Evolutionary conservation across 768 basidiomycete species (phyloP), one percentile per base, ranked within the genome.

Genomic region (Lactifluus volemus): DNA sequence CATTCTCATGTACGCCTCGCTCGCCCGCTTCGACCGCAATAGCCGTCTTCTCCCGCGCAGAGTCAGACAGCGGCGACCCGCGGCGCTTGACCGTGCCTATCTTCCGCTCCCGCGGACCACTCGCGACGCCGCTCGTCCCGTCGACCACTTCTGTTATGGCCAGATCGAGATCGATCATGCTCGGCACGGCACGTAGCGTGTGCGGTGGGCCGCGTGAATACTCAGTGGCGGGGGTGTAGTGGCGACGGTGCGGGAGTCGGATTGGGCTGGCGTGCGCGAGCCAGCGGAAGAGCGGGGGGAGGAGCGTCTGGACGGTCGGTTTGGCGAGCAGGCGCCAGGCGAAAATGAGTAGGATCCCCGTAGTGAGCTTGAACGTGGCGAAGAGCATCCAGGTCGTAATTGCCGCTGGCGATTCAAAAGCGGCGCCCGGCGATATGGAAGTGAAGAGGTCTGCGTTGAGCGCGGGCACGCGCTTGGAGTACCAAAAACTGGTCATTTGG

Each of bases 191-290:
- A 56, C 82, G 82, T 49, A 94, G 72, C 1, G 73, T 77, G 63
- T 85, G 83, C 38, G 80, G 74, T 0, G 87, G 87, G 1, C 89
- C 82, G 30, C 72, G 78, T 34, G 78, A 79, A 72, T 97, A 97
- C 67, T 94, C 93, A 67, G 92, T 93, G 34, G 94, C 91, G 32
- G 92, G 88, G 5, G 86, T 89, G 71, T 98, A 97, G 74, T 92
- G 92, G 15, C 92, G 79, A 10, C 96, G 81, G 62, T 85, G 83
- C 0, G 95, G 96, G 4, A 98, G 81, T 8, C 76, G 77, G 68
- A 91, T 80, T 42, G 82, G 77, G 11, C 63, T 65, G 5, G 63
- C 63, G 32, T 78, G 80, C 8, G 89, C 79, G 62, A 90, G 76
- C 49, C 84, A 74, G 60, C 95, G 87, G 79, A 92, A 97, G 17